A percentile compares a stretch with the other conserved stretches of the same genome.
phyloP scores from a whole-genome alignment of 2,329 filamentous ascomycete genomes.

The Fusarium mexicanum region DNA sequence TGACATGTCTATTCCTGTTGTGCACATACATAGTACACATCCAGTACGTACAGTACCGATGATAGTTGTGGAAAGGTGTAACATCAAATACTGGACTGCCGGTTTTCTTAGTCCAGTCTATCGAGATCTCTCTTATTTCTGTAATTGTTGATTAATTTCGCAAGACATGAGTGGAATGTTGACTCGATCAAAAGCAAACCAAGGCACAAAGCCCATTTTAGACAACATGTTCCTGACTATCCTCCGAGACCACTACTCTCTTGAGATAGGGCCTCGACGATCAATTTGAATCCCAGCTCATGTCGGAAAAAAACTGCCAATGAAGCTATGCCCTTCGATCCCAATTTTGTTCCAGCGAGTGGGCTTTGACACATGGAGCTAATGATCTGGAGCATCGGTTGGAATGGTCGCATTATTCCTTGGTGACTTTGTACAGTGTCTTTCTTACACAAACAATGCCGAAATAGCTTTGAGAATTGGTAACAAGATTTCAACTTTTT shows the following conservation, averaged over 20 bases:
- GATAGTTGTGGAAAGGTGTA: constrained; percentile 21
- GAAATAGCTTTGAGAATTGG: not conserved
- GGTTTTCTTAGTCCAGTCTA: not conserved
- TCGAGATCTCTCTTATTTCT: not conserved
- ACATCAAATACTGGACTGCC: constrained; percentile 1
- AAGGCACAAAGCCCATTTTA: constrained; percentile 14
- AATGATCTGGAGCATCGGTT: constrained; percentile 1
- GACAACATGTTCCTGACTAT: constrained; percentile 43
- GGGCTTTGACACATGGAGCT: constrained; percentile 19
- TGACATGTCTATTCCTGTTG: not conserved
- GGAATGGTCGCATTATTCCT: not conserved
- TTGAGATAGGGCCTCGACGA: constrained; percentile 39
- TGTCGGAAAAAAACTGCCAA: constrained; percentile 39
- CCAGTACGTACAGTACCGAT: not conserved
- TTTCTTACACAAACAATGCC: not conserved
- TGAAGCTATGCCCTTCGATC: constrained; percentile 20
- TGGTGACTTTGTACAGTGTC: not conserved
- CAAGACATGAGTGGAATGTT: not conserved
- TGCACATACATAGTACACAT: not conserved
- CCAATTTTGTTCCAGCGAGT: constrained; percentile 17
- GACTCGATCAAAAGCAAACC: not conserved
- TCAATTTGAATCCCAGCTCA: constrained; percentile 31
- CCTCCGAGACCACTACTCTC: constrained; percentile 21
- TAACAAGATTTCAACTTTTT: not conserved
- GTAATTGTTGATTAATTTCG: not conserved